These are phyloP conservation scores for Penicillium sp. DNA, from an alignment of 2,329 filamentous ascomycete genomes.

Conservation along the genomic window DNA sequence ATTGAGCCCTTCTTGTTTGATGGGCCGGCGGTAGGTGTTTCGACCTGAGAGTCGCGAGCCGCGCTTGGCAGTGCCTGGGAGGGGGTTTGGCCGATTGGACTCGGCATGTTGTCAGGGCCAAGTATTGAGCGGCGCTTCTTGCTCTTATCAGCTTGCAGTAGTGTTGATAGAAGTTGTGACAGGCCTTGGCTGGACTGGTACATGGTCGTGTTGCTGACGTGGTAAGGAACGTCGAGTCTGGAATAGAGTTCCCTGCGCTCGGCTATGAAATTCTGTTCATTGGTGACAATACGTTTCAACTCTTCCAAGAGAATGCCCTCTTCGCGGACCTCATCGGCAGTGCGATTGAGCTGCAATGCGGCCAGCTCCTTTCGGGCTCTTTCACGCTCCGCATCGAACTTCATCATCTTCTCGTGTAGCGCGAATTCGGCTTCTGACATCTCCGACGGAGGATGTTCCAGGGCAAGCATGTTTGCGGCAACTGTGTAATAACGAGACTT, in stretches of 20 bases:
- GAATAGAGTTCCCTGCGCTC: conserved; percentile 84
- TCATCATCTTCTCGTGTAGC: conserved; percentile 77
- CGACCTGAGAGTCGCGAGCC: conserved; percentile 34
- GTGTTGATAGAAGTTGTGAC: conserved; percentile 72
- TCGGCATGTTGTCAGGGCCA: conserved; percentile 53
- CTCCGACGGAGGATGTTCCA: conserved; percentile 73
- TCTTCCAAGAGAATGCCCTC: conserved; percentile 87
- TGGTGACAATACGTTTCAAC: conserved; percentile 83
- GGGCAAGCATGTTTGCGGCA: conserved; percentile 74
- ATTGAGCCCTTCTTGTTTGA: conserved; percentile 31
- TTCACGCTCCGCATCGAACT: conserved; percentile 80
- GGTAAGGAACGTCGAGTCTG: conserved; percentile 77
- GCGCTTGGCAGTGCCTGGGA: conserved; percentile 32
- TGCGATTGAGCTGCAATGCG: conserved; percentile 70
- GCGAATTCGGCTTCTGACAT: conserved; percentile 86
- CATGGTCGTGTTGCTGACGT: conserved; percentile 62
- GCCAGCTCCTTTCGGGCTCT: conserved; percentile 79
- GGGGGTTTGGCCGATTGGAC: conserved; percentile 53
- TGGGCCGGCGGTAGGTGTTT: conserved; percentile 30
- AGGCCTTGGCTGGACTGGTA: conserved; percentile 82
- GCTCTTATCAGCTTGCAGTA: conserved; percentile 77
- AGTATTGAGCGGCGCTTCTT: conserved; percentile 79
- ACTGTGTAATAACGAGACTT: conserved; percentile 90
- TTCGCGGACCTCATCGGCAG: conserved; percentile 83
- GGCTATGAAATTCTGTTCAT: conserved; percentile 79